These are phyloP conservation scores for Nepenthes mirabilis DNA, from an alignment of 148 eudicot genomes.

Conservation along the genomic window DNA sequence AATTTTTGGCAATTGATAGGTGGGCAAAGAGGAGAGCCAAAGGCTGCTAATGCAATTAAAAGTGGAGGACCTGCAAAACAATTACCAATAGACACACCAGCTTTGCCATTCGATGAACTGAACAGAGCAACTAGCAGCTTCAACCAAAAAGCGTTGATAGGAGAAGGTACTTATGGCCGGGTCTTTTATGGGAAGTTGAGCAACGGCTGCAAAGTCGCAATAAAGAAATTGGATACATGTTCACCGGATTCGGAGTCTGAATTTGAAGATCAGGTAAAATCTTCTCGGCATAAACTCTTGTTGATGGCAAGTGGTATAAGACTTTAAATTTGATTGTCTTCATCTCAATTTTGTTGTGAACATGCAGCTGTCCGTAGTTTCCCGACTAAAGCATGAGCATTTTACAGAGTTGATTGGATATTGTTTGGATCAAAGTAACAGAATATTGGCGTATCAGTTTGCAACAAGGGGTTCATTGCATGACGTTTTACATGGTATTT, in stretches of 20 bases:
- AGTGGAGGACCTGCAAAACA: conserved; percentile 39
- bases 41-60: conserved; percentile 23
- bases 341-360: neutral
- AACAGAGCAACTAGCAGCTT: conserved; percentile 45
- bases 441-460: conserved; percentile 55
- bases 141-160: conserved; percentile 47
- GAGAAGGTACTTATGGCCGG: conserved; percentile 87
- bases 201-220: conserved; percentile 42
- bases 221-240: conserved; percentile 63
- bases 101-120: conserved; percentile 46
- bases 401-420: conserved; percentile 52
- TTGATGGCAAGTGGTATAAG: neutral
- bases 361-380: conserved; percentile 54
- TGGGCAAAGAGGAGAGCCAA: conserved; percentile 64
- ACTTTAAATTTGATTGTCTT: neutral
- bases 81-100: conserved; percentile 60
- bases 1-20: conserved; percentile 14
- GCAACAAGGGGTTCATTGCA: conserved; percentile 76
- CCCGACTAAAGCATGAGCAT: conserved; percentile 69
- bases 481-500: conserved; percentile 62
- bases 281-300: neutral
- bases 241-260: conserved; percentile 65
- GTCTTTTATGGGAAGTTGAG: conserved; percentile 54
- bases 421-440: conserved; percentile 48
- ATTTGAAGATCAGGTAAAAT: conserved; percentile 45